Percentiles rank a stretch among this genome's conserved stretches.
Conservation (phyloP, 768 basidiomycete genomes). For the Rickenella mellea region DNA sequence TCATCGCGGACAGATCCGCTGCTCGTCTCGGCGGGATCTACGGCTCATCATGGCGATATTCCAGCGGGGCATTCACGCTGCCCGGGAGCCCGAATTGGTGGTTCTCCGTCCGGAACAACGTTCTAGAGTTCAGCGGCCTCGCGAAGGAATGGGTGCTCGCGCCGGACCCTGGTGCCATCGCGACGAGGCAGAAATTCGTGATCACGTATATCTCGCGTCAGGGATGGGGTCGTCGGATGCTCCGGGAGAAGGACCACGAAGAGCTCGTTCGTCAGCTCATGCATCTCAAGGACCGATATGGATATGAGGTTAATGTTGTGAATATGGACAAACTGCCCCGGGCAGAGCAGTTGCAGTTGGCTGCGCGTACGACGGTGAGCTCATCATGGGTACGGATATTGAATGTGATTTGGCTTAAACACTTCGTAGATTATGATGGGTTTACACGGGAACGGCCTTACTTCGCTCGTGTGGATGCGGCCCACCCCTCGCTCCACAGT, state of each 20-base stretch:
- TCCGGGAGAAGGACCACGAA: constrained; percentile 70
- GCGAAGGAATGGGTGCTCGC: constrained; percentile 18
- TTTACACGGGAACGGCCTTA: constrained; percentile 87
- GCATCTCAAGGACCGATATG: constrained; percentile 57
- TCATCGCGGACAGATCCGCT: constrained; percentile 80
- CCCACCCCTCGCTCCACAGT: constrained; percentile 75
- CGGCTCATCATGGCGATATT: constrained; percentile 62
- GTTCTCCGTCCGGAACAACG: constrained; percentile 63
- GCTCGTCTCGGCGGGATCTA: constrained; percentile 66
- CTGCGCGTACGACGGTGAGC: constrained; percentile 77
- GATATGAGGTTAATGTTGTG: constrained; percentile 84
- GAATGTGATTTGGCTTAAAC: constrained; percentile 1
- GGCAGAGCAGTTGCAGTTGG: constrained; percentile 70
- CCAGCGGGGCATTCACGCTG: constrained; percentile 64
- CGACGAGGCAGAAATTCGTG: constrained; percentile 45
- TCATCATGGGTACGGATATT: not conserved
- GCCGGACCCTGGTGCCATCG: constrained; percentile 26
- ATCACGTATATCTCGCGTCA: constrained; percentile 92
- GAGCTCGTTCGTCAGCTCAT: constrained; percentile 68
- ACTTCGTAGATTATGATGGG: constrained; percentile 78
- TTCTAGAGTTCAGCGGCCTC: constrained; percentile 62
- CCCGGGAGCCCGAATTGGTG: constrained; percentile 80
- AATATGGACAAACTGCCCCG: constrained; percentile 74
- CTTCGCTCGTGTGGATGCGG: constrained; percentile 87
- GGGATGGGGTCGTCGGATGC: constrained; percentile 78